Evolutionary conservation across 352 stramenopile genomes (phyloP).

Genomic region (Phytophthora europaea): DNA sequence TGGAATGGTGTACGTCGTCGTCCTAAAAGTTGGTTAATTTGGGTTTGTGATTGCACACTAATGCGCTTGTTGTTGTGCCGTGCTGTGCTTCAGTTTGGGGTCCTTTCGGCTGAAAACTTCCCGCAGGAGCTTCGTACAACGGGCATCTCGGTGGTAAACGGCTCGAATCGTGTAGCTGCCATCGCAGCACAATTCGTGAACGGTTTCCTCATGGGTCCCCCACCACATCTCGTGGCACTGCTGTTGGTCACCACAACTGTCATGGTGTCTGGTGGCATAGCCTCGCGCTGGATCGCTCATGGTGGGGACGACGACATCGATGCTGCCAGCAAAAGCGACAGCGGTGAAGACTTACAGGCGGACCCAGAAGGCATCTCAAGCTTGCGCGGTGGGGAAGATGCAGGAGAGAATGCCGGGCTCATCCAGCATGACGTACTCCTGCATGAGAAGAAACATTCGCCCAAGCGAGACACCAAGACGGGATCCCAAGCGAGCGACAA

Average conservation of each 20-base stretch:
- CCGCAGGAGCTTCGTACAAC: conserved; percentile 90
- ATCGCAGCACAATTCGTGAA: conserved; percentile 94
- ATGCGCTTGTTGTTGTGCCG: neutral
- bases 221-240: conserved; percentile 80
- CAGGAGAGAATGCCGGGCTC: conserved; percentile 34
- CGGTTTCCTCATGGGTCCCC: conserved; percentile 82
- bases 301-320: conserved; percentile 46
- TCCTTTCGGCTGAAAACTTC: conserved; percentile 91
- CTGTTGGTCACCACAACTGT: conserved; percentile 82
- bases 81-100: conserved; percentile 73
- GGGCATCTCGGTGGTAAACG: conserved; percentile 92
- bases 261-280: conserved; percentile 71
- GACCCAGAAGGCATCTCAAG: conserved; percentile 10
- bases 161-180: conserved; percentile 86
- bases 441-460: conserved; percentile 32
- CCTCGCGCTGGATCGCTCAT: conserved; percentile 51
- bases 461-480: conserved; percentile 19
- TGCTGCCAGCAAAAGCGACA: conserved; percentile 27
- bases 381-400: conserved; percentile 24
- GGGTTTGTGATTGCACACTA: neutral
- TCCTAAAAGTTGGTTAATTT: neutral
- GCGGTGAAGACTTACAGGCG: conserved; percentile 26
- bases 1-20: conserved; percentile 88
- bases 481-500: conserved; percentile 13
- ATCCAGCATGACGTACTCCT: conserved; percentile 42